phyloP scores from a whole-genome alignment of 164 flowering plant species.

The Annona squamosa region DNA sequence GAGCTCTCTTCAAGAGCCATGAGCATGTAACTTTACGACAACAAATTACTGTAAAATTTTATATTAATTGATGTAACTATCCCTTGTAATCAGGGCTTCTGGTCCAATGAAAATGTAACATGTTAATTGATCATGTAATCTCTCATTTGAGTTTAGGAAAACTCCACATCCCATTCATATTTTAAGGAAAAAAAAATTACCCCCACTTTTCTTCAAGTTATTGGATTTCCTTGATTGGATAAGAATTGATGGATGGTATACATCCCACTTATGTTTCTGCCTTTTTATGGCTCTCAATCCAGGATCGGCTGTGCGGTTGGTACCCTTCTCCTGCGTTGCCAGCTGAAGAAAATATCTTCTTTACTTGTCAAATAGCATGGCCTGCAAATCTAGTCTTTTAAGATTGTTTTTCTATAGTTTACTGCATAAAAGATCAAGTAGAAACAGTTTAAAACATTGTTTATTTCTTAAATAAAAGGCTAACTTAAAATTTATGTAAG shows the following conservation, averaged over 20 bases:
- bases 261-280: no score
- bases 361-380: no score
- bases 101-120: conserved; percentile 19
- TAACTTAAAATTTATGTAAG: neutral
- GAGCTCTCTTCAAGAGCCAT: conserved; percentile 71
- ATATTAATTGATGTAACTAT: conserved; percentile 34
- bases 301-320: no score
- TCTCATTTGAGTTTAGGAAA: conserved; percentile 2
- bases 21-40: conserved; percentile 57
- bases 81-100: conserved; percentile 27
- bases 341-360: no score
- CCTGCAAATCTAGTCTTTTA: neutral
- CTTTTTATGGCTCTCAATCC: no score
- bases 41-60: conserved; percentile 21
- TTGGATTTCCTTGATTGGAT: neutral
- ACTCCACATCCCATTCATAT: neutral
- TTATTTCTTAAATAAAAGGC: neutral
- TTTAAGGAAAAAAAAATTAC: no score
- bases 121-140: conserved; percentile 24
- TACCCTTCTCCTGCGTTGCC: no score
- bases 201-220: neutral
- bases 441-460: neutral
- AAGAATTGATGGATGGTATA: neutral
- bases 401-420: neutral
- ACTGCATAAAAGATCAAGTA: neutral